Base-by-base conservation (phyloP, 2,329 filamentous ascomycete genomes). In the Pyrenophora teres region DNA sequence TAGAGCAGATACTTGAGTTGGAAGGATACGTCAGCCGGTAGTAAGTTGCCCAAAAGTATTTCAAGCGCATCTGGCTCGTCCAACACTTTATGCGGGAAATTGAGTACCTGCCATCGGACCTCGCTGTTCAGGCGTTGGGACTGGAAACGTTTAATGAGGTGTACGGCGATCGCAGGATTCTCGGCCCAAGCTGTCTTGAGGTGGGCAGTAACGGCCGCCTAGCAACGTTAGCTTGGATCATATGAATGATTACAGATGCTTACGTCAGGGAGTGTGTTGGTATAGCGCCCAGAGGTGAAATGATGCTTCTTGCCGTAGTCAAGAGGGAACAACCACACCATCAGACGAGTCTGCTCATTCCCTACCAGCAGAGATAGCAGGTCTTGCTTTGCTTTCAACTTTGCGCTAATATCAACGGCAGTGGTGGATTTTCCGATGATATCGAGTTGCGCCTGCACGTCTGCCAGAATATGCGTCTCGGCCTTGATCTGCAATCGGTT, bases 401-500 rank as follows among this genome's bases (percentile, higher is more conserved):
- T 87, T 52, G 86, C 78, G 6, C 82, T 81, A 30, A 82, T 71
- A 13, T 72, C 66, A 10, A 69, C 54, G 27, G 69, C 70, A 4
- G 51, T 77, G 3, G 84, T 87, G 31, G 90, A 83, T 52, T 78
- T 79, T 1, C 83, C 79, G 9, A 92, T 82, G 2, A 77, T 80
- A 56, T 86, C 85, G 55, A 99, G 76, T 12, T 86, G 83, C 9
- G 76, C 72, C 41, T 87, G 78, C 31, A 97, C 86, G 69, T 97
- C 92, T 6, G 82, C 81, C 33, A 97, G 82, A 15, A 96, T 78
- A 60, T 88, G 88, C 30, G 91, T 85, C 74, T 99, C 94, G 0
- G 95, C 93, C 77, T 96, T 97, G 44, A 97, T 80, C 70, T 99
- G 94, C 13, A 99, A 77, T 41, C 90, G 84, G 69, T 97, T 99